Evolutionary conservation across 108 stramenopile species (phyloP), one percentile per base, ranked within the genome.

Genomic region (Discostella pseudostelligera): DNA sequence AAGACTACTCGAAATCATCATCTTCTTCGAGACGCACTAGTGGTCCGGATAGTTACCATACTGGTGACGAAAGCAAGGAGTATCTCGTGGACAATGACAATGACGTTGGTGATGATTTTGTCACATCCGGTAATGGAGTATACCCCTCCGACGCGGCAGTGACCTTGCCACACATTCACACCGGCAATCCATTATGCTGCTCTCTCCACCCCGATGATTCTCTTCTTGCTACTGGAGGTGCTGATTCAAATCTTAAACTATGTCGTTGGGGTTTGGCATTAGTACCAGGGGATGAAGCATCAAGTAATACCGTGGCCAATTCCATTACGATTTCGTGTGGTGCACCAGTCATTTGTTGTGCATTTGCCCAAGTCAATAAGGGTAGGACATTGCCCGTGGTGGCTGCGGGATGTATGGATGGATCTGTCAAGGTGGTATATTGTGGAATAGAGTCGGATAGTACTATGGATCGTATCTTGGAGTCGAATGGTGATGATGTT

Each of bases 351-450:
- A 88, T 93, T 67, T 69, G 84, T 29, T 29, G 76, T 42, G 81
- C 83, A 13, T 89, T 93, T 81, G 81, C 87, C 39, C 62, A 60
- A 22, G 76, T 53, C 8, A 51, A 39, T 49, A 60, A 40, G 45
- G 72, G 51, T 19, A 43, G 75, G 21, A 28, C 24, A 8, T 39
- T 69, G 7, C 72, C 74, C 1, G 67, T 89, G 49, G 72, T 88
- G 22, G 92, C 89, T 3, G 89, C 82, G 21, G 88, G 88, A 21
- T 81, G 78, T 56, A 84, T 84, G 81, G 92, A 93, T 65, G 92
- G 92, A 20, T 74, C 80, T 12, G 87, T 93, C 9, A 59, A 67
- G 6, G 43, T 88, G 19, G 47, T 76, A 8, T 68, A 75, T 25
- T 82, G 82, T 51, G 82, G 84, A 36, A 45, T 51, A 6, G 66